Evolutionary conservation across 2,329 filamentous ascomycete genomes (phyloP).

Genomic region (Fusarium devonianum): DNA sequence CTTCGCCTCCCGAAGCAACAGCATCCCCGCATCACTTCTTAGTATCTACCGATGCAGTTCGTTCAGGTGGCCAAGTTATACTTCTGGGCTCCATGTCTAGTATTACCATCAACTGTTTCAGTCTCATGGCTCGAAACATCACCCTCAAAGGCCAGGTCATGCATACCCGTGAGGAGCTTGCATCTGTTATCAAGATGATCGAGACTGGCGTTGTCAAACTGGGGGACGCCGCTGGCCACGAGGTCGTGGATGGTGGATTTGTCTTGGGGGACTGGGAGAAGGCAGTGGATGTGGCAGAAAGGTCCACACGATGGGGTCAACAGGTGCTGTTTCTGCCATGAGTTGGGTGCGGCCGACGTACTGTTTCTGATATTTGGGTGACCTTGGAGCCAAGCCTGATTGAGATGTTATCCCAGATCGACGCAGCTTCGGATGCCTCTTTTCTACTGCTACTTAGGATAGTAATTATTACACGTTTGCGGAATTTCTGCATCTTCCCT

Average conservation of each 20-base stretch:
- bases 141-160: conserved; percentile 25
- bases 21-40: conserved; percentile 13
- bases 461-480: too few species aligned
- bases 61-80: background rate
- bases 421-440: too few species aligned
- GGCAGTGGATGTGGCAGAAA: conserved; percentile 10
- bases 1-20: conserved; percentile 22
- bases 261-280: conserved; percentile 24
- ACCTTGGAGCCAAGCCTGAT: too few species aligned
- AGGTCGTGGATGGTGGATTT: conserved; percentile 12
- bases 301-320: conserved; percentile 20
- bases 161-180: conserved; percentile 21
- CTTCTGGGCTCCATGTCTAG: conserved; percentile 22
- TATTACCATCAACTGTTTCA: conserved; percentile 22
- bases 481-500: too few species aligned
- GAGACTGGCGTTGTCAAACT: conserved; percentile 21
- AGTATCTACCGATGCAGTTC: conserved; percentile 3
- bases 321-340: conserved; percentile 19
- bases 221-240: conserved; percentile 21
- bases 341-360: too few species aligned
- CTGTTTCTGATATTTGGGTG: too few species aligned
- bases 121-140: conserved; percentile 14
- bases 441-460: too few species aligned
- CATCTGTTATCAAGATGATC: conserved; percentile 22
- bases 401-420: too few species aligned